Base-by-base conservation (phyloP, 345 rosid genomes). In the Garcia nutans region DNA sequence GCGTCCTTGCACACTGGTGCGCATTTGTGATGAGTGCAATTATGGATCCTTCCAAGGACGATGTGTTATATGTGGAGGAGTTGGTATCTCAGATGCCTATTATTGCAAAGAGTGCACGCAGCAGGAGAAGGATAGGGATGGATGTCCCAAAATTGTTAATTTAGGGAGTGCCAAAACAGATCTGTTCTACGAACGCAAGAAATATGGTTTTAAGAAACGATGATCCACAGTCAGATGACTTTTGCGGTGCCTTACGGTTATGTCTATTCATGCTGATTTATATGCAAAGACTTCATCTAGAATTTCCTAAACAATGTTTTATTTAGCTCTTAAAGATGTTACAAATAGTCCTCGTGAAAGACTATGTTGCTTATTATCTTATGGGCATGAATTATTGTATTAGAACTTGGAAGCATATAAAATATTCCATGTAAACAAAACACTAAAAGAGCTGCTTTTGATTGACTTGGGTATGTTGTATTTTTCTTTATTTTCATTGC, bases 91-190 rank as follows among this genome's bases (percentile, higher is more conserved):
- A 12, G 93, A 87, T 76, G 93, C 93, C 33, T 89, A 87, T 76
- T 89, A 89, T 60, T 88, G 92, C 86, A 90, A 90, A 73, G 94
- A 88, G 83, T 90, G 94, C 76, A 88, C 92, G 0, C 94, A 88
- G 60, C 94, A 88, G 78, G 94, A 88, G 84, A 89, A 89, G 79
- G 87, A 85, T 74, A 77, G 87, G 72, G 84, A 85, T 76, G 87
- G 87, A 37, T 85, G 87, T 64, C 87, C 87, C 1, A 85, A 85
- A 73, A 85, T 82, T 73, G 85, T 84, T 28, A 82, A 79, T 71
- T 71, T 84, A 65, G 77, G 80, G 79, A 80, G 37, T 77, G 85
- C 87, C 41, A 84, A 84, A 72, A 82, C 87, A 15, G 87, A 82
- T 68, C 64, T 84, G 76, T 82, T 84, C 76, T 84, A 84, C 0